A percentile compares a stretch with the other conserved stretches of the same genome.
Conservation (phyloP, 176 grass and related monocot species). For the Oryza brachyantha region DNA sequence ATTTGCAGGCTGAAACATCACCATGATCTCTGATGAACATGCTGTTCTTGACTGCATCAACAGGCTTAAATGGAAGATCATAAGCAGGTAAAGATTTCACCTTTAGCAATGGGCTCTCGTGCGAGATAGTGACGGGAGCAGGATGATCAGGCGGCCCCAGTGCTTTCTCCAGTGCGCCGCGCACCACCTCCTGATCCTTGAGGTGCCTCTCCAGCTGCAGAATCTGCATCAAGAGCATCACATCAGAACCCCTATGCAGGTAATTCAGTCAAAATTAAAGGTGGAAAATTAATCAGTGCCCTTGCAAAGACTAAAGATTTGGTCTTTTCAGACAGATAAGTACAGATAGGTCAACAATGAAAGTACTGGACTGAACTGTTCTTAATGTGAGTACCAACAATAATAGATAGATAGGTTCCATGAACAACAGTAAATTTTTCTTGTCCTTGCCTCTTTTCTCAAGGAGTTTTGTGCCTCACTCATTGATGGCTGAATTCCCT, state of each 20-base stretch:
- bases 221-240: slow-evolving; percentile 56
- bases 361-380: not conserved
- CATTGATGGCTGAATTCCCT: slow-evolving; percentile 29
- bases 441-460: slow-evolving; percentile 67
- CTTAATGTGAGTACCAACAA: not conserved
- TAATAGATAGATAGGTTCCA: not conserved
- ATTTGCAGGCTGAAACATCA: slow-evolving; percentile 63
- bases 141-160: slow-evolving; percentile 52
- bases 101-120: slow-evolving; percentile 60
- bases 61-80: not conserved
- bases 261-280: not conserved
- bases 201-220: slow-evolving; percentile 68
- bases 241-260: not conserved
- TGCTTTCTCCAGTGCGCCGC: slow-evolving; percentile 76
- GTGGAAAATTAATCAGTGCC: not conserved
- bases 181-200: slow-evolving; percentile 69
- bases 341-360: not conserved
- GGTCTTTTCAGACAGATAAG: not conserved
- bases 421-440: slow-evolving; percentile 6
- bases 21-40: slow-evolving; percentile 15
- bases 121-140: slow-evolving; percentile 42
- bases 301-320: not conserved
- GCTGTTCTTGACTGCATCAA: not conserved
- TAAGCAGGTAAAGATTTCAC: slow-evolving; percentile 27
- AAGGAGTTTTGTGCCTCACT: slow-evolving; percentile 46